phyloP scores from a whole-genome alignment of 179 eudicot species.

The Silene noctiflora region DNA sequence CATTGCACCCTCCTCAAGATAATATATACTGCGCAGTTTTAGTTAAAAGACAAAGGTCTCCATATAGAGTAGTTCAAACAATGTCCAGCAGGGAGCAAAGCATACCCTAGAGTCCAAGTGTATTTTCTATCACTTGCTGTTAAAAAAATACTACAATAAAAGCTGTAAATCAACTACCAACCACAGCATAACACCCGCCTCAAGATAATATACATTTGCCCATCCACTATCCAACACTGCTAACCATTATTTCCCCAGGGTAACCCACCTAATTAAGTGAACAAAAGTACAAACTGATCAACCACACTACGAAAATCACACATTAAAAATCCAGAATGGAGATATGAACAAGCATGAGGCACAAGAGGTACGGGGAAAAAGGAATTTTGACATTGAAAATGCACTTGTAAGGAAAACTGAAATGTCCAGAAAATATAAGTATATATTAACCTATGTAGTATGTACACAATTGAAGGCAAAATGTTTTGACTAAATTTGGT shows the following conservation, averaged over 20 bases:
- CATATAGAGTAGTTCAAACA: not conserved
- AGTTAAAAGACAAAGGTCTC: not conserved
- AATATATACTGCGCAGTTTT: not conserved
- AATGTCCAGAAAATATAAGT: conserved; percentile 7
- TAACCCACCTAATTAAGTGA: not conserved
- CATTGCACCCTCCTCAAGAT: not conserved
- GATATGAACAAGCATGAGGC: not conserved
- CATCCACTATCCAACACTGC: not conserved
- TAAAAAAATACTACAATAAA: not conserved
- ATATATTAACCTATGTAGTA: not conserved
- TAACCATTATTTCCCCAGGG: not conserved
- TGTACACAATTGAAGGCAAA: not conserved
- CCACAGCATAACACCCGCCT: not conserved
- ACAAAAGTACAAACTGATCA: conserved; percentile 5
- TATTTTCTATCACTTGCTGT: not conserved
- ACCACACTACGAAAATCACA: not conserved
- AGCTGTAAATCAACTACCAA: not conserved
- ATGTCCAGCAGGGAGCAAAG: not conserved
- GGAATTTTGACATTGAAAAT: not conserved
- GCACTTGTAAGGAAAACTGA: not conserved
- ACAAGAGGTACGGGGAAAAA: not conserved
- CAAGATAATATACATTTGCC: not conserved
- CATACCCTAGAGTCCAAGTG: not conserved
- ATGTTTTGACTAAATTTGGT: not conserved
- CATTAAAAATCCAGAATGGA: not conserved